Conservation (phyloP, 1,139 yeast genomes). For the Suhomyces choctaworum region DNA sequence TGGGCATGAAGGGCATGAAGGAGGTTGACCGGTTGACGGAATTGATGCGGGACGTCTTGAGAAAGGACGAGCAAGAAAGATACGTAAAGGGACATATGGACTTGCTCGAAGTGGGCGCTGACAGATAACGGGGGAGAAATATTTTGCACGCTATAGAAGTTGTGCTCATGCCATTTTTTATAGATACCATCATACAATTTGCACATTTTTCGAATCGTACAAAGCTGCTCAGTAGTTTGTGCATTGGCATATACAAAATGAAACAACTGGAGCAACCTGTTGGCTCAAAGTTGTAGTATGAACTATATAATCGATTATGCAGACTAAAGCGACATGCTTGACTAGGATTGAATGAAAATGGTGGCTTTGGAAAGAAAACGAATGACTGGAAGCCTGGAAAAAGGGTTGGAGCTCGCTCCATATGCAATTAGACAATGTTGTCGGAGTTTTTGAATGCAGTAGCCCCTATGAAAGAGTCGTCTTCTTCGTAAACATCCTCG, state of each 20-base stretch:
- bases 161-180: no score
- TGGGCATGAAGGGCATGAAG: slow-evolving; percentile 65
- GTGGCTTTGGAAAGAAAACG: slow-evolving; percentile 2
- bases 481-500: slow-evolving; percentile 11
- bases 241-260: slow-evolving; percentile 5
- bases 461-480: slow-evolving; percentile 7
- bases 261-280: slow-evolving; percentile 4
- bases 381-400: slow-evolving; percentile 1
- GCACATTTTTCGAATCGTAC: no score
- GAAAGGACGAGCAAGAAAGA: slow-evolving; percentile 51
- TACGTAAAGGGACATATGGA: slow-evolving; percentile 31
- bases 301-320: slow-evolving; percentile 3
- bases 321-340: not conserved
- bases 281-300: slow-evolving; percentile 4
- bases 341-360: not conserved
- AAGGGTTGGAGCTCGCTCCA: slow-evolving; percentile 3
- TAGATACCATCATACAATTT: no score
- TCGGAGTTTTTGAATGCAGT: slow-evolving; percentile 9
- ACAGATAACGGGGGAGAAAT: no score
- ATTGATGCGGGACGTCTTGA: slow-evolving; percentile 56
- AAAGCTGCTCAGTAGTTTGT: no score
- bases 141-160: no score
- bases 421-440: slow-evolving; percentile 12
- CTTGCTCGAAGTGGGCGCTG: slow-evolving; percentile 43
- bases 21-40: slow-evolving; percentile 67